Percentiles rank a stretch among this genome's conserved stretches.
Evolutionary conservation across 2,329 filamentous ascomycete species (phyloP).

Genomic region (Aspergillus awamori): DNA sequence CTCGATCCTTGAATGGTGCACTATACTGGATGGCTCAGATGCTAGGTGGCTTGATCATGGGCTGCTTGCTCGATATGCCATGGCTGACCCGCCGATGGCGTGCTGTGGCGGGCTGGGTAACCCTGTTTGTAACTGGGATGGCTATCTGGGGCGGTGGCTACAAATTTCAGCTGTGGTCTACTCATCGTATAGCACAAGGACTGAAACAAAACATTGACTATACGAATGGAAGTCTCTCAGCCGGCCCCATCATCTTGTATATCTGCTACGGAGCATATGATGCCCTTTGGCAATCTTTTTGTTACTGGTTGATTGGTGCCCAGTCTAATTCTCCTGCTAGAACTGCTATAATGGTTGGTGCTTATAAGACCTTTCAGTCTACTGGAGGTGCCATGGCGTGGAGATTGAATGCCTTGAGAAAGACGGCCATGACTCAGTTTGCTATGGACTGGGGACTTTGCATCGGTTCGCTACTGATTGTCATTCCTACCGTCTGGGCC

Average conservation of each 20-base stretch:
- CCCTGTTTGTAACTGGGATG: slow-evolving; percentile 55
- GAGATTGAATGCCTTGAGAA: slow-evolving; percentile 45
- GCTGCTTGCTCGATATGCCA: slow-evolving; percentile 38
- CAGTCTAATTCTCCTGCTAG: slow-evolving; percentile 47
- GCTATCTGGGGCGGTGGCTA: slow-evolving; percentile 60
- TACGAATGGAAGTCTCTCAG: slow-evolving; percentile 52
- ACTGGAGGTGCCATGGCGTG: slow-evolving; percentile 52
- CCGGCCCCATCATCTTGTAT: slow-evolving; percentile 69
- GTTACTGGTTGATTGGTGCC: slow-evolving; percentile 63
- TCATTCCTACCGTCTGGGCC: slow-evolving; percentile 48
- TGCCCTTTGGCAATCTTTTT: slow-evolving; percentile 66
- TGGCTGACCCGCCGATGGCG: background rate
- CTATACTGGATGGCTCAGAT: slow-evolving; percentile 63
- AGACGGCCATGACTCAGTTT: too few relatives aligned
- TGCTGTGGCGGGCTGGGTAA: slow-evolving; percentile 42
- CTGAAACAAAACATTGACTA: too few relatives aligned
- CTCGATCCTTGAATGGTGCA: slow-evolving; percentile 58
- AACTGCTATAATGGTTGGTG: slow-evolving; percentile 50
- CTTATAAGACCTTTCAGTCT: slow-evolving; percentile 52
- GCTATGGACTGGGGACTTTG: slow-evolving; percentile 48
- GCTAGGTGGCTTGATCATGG: slow-evolving; percentile 53
- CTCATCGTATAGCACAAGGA: too few relatives aligned
- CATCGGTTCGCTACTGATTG: slow-evolving; percentile 48
- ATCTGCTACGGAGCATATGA: slow-evolving; percentile 72
- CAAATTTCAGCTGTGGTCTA: too few relatives aligned